A percentile compares a stretch with the other conserved stretches of the same genome.
Conservation (phyloP, 202 grass and related monocot genomes). For the Schoenoplectus tabernaemontani region DNA sequence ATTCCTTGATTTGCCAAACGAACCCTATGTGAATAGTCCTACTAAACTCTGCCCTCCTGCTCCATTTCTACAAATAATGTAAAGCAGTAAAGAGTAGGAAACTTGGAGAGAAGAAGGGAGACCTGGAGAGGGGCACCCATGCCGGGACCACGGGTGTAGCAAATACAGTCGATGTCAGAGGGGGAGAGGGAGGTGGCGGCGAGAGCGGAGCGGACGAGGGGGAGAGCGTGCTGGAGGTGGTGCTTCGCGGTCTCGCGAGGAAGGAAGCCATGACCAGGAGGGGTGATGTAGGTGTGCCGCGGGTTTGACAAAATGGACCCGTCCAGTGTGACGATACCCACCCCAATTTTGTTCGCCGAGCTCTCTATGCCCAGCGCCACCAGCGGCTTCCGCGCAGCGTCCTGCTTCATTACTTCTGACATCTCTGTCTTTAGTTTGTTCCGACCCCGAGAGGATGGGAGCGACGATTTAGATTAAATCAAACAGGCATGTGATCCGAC, state of each 20-base stretch:
- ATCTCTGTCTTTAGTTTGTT: not conserved
- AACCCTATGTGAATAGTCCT: no score
- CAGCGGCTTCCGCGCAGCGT: not conserved
- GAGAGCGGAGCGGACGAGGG: constrained; percentile 55
- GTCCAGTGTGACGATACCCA: constrained; percentile 72
- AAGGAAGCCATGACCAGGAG: constrained; percentile 84
- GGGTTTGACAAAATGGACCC: constrained; percentile 81
- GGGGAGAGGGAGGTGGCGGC: constrained; percentile 31
- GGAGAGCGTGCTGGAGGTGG: constrained; percentile 68
- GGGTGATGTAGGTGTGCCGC: constrained; percentile 87
- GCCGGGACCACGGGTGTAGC: constrained; percentile 91
- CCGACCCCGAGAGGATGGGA: no score
- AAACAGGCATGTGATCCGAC: no score
- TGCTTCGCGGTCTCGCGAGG: constrained; percentile 82
- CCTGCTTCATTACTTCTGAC: not conserved
- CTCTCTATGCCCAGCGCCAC: constrained; percentile 73
- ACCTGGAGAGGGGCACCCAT: constrained; percentile 95
- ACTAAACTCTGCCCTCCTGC: not conserved
- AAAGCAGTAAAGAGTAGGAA: not conserved
- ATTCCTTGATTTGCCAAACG: no score
- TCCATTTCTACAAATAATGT: not conserved
- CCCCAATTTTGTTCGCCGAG: constrained; percentile 84
- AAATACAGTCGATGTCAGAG: constrained; percentile 60
- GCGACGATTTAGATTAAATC: no score
- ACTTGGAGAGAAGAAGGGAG: not conserved